Conservation (phyloP, 768 basidiomycete species). For the Tylopilus cervinicoccineus region DNA sequence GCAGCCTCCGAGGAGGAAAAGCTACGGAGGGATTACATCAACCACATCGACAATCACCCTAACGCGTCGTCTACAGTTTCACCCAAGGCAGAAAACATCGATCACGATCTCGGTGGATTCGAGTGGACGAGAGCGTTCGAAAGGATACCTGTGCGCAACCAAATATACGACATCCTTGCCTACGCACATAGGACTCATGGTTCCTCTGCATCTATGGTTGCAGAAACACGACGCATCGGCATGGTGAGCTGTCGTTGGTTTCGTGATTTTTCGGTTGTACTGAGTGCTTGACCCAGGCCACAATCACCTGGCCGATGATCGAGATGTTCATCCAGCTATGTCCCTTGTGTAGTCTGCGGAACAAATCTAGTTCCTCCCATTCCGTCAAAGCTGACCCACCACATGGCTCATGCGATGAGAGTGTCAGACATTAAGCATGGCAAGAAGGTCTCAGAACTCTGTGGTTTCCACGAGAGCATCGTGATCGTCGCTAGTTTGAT, state of each 20-base stretch:
- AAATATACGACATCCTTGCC: slow-evolving; percentile 66
- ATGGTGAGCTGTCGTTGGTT: slow-evolving; percentile 43
- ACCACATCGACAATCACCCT: slow-evolving; percentile 30
- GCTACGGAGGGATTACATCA: slow-evolving; percentile 44
- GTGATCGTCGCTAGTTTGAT: slow-evolving; percentile 1
- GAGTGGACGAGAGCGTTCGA: slow-evolving; percentile 45
- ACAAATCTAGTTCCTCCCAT: slow-evolving; percentile 28
- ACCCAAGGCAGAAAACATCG: slow-evolving; percentile 16
- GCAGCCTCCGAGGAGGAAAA: slow-evolving; percentile 48
- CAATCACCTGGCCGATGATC: slow-evolving; percentile 71
- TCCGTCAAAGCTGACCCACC: slow-evolving; percentile 17
- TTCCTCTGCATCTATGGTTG: slow-evolving; percentile 50
- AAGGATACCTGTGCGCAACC: slow-evolving; percentile 58
- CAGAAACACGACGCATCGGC: slow-evolving; percentile 52
- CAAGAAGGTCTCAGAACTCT: background rate
- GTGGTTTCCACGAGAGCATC: background rate
- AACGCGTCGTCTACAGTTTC: slow-evolving; percentile 6
- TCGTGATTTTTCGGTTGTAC: background rate
- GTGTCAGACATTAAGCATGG: slow-evolving; percentile 17
- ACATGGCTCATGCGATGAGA: slow-evolving; percentile 16
- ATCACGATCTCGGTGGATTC: slow-evolving; percentile 27
- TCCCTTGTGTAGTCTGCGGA: slow-evolving; percentile 47
- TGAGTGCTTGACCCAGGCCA: slow-evolving; percentile 41
- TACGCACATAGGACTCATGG: slow-evolving; percentile 63
- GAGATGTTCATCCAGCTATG: slow-evolving; percentile 64